Evolutionary conservation across 2,329 filamentous ascomycete genomes (phyloP), one percentile per base, ranked within the genome.

Genomic region (Alternaria viburni): DNA sequence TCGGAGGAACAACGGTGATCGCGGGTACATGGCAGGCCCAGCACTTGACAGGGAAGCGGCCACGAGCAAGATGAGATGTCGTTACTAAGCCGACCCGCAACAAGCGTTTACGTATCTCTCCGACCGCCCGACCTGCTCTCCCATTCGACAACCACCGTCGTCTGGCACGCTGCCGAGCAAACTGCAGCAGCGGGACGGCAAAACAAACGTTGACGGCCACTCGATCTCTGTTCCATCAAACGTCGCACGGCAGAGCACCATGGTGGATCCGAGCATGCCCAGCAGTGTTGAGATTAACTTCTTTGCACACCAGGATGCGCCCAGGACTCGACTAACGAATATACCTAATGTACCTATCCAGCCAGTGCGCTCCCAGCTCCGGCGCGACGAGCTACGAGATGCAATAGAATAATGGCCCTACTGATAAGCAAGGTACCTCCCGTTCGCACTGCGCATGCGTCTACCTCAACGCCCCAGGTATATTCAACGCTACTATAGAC

Each of bases 381-480:
- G 66, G 56, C 57, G 44, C 41, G 17, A 57, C 28, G 32, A 26
- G 30, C 66, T 61, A 73, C 67, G 66, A 74, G 65, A 74, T 74
- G 69, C 57, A 62, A 72, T 74, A 59, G 69, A 70, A 72, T 75
- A 76, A 74, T 64, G 66, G 52, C 64, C 69, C 59, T 62, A 69
- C 72, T 70, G 74, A 77, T 76, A 77, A 77, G 71, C 69, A 65
- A 72, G 66, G 62, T 64, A 51, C 47, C 50, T 43, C 51, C 68
- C 62, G 56, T 70, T 69, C 73, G 72, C 73, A 72, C 75, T 74
- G 71, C 70, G 71, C 62, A 54, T 64, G 67, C 64, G 36, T 23
- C 32, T 62, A 54, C 58, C 46, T 62, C 51, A 32, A 55, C 43
- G 66, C 32, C 70, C 65, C 61, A 67, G 30, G 26, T 19, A 44